Conservation (phyloP, 2,329 filamentous ascomycete genomes). For the Truncatella angustata region DNA sequence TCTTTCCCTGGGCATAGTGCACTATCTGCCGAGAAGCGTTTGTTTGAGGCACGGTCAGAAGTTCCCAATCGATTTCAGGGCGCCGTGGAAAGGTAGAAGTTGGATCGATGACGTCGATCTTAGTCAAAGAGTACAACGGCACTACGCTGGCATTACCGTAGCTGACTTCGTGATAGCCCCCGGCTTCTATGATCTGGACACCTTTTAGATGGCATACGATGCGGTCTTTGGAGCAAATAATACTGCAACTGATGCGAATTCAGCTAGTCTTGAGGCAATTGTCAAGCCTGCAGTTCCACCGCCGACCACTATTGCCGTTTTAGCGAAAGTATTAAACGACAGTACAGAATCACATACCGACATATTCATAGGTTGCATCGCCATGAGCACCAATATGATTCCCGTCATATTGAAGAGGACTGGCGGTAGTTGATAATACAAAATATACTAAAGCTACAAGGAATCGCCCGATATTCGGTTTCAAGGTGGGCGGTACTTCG, state of each 20-base stretch:
- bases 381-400: too few species aligned
- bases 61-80: background rate
- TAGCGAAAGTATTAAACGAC: too few species aligned
- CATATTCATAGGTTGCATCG: too few species aligned
- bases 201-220: too few species aligned
- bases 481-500: too few species aligned
- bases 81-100: background rate
- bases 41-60: too few species aligned
- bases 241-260: slow-evolving; percentile 32
- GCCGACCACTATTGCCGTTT: slow-evolving; percentile 33
- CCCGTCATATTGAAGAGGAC: too few species aligned
- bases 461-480: too few species aligned
- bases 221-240: too few species aligned
- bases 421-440: too few species aligned
- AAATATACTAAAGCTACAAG: too few species aligned
- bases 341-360: too few species aligned
- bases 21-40: background rate
- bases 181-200: slow-evolving; percentile 38
- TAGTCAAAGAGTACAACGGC: background rate
- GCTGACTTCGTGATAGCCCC: slow-evolving; percentile 30
- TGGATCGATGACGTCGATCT: background rate
- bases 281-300: slow-evolving; percentile 37
- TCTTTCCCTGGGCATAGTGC: background rate
- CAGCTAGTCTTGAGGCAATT: slow-evolving; percentile 30
- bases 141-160: background rate